These are phyloP conservation scores for Colletotrichum lentis DNA, from an alignment of 2,329 filamentous ascomycete species.

Conservation along the genomic window DNA sequence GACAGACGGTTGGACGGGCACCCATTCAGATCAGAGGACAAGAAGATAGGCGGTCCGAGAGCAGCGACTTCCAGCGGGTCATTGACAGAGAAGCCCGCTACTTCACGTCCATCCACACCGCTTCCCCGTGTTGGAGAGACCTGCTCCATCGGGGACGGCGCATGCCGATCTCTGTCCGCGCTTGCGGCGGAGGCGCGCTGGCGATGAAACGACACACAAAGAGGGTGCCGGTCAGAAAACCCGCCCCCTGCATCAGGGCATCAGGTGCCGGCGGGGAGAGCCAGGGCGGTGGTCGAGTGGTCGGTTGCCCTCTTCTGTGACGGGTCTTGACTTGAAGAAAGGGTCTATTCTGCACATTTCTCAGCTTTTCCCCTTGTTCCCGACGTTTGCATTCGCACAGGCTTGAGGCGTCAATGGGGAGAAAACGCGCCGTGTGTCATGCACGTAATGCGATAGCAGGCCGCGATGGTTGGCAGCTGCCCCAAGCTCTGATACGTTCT, in stretches of 20 bases:
- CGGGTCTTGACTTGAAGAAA: too few species aligned
- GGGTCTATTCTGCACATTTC: too few species aligned
- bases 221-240: background rate
- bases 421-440: background rate
- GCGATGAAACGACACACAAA: constrained; percentile 26
- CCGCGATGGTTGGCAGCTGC: background rate
- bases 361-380: background rate
- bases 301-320: too few species aligned
- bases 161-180: constrained; percentile 26
- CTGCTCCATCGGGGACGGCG: constrained; percentile 9
- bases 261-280: background rate
- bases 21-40: background rate
- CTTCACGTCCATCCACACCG: too few species aligned
- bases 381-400: background rate
- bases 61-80: background rate
- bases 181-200: constrained; percentile 14
- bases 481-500: background rate
- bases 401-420: background rate
- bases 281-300: background rate
- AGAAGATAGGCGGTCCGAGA: constrained; percentile 15
- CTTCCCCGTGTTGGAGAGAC: background rate
- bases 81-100: too few species aligned
- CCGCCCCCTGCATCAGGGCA: constrained; percentile 28
- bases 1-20: background rate
- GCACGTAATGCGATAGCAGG: background rate